Conservation (phyloP, 768 basidiomycete species). For the Lentinula boryana region DNA sequence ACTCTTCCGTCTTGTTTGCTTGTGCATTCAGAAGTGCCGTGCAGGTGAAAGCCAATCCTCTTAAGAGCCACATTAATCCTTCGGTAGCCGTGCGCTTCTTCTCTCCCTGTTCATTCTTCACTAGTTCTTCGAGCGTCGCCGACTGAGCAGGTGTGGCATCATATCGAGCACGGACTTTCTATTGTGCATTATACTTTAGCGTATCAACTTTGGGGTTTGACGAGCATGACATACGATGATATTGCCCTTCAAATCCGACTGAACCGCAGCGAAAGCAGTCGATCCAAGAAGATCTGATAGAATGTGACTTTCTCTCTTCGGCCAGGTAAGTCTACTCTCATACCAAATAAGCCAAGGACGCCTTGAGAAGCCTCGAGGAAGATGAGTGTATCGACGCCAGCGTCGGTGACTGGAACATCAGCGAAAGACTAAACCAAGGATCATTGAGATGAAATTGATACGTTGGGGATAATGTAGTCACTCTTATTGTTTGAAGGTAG, state of each 20-base stretch:
- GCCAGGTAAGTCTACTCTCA: background rate
- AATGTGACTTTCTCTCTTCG: background rate
- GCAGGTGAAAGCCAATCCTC: constrained; percentile 88
- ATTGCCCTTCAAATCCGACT: constrained; percentile 86
- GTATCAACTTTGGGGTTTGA: background rate
- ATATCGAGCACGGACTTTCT: constrained; percentile 91
- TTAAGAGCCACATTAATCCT: constrained; percentile 89
- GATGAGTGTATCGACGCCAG: constrained; percentile 79
- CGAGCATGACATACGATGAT: constrained; percentile 57
- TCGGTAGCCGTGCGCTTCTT: constrained; percentile 88
- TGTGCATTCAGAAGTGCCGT: constrained; percentile 70
- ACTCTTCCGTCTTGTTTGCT: constrained; percentile 54
- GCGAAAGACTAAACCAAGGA: constrained; percentile 75
- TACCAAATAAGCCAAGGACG: constrained; percentile 88
- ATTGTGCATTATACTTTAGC: constrained; percentile 3
- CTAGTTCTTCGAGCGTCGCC: constrained; percentile 76
- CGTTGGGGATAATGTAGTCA: constrained; percentile 17
- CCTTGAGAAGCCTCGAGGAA: constrained; percentile 90
- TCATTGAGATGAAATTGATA: background rate
- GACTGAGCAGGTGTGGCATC: constrained; percentile 59
- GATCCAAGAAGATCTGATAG: constrained; percentile 77
- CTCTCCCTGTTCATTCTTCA: constrained; percentile 77
- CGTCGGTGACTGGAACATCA: constrained; percentile 80
- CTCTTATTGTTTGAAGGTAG: constrained; percentile 68
- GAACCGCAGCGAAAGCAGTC: constrained; percentile 76